These are phyloP conservation scores for Populus trichocarpa DNA, from an alignment of 441 rosid species.

Conservation along the genomic window DNA sequence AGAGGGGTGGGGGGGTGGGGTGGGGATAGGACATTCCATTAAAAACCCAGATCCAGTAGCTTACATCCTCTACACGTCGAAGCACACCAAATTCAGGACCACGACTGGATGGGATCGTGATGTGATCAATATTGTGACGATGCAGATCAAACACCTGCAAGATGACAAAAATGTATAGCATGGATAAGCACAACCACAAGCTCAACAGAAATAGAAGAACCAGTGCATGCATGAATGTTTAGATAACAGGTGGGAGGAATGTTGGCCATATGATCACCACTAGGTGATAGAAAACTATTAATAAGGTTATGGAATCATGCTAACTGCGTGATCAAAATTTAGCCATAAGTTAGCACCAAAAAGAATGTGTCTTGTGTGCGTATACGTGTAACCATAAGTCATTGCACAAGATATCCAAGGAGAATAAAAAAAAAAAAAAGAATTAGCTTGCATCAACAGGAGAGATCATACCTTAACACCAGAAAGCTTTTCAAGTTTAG, in stretches of 20 bases:
- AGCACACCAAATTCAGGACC: slow-evolving; percentile 84
- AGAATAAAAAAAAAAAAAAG: background rate
- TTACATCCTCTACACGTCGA: slow-evolving; percentile 90
- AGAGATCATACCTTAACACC: slow-evolving; percentile 67
- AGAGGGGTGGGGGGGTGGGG: background rate
- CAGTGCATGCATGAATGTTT: background rate
- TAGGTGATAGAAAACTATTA: background rate
- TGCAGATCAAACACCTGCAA: slow-evolving; percentile 89
- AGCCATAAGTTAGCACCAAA: background rate
- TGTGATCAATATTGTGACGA: slow-evolving; percentile 97
- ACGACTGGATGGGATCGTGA: slow-evolving; percentile 77
- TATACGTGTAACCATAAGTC: background rate
- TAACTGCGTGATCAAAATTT: background rate
- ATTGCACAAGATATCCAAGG: background rate
- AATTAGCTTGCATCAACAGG: background rate
- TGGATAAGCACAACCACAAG: background rate
- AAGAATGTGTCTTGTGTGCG: background rate
- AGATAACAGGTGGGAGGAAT: background rate
- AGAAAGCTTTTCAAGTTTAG: slow-evolving; percentile 86
- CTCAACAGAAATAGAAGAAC: background rate
- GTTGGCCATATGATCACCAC: too few species aligned
- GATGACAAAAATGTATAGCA: slow-evolving; percentile 8
- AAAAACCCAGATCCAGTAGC: slow-evolving; percentile 21
- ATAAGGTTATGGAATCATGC: background rate
- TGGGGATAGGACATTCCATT: background rate